phyloP scores from a whole-genome alignment of 2,329 filamentous ascomycete genomes.

The Juglanconis oblonga region DNA sequence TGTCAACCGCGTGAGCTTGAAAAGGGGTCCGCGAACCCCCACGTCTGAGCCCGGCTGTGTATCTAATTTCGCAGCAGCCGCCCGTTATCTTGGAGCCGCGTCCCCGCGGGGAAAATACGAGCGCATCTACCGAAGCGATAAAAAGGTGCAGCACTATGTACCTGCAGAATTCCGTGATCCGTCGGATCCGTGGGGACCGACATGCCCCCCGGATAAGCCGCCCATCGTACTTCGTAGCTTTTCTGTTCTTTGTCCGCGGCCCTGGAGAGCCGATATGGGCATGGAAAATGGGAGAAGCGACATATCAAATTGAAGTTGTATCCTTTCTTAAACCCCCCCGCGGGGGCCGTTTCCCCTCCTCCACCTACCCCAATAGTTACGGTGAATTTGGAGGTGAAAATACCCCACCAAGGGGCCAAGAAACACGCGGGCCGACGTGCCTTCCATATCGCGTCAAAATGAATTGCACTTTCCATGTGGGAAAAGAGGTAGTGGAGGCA shows the following conservation, averaged over 20 bases:
- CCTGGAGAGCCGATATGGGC: neutral
- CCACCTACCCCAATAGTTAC: neutral
- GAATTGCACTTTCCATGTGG: neutral
- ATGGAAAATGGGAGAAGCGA: neutral
- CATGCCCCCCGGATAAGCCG: too few species aligned
- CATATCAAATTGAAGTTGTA: too few species aligned
- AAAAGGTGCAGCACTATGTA: neutral
- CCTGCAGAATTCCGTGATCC: neutral
- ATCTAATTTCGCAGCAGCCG: constrained; percentile 2
- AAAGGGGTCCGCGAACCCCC: neutral
- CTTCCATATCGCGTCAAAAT: constrained; percentile 3
- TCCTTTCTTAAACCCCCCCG: too few species aligned
- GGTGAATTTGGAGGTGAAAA: neutral
- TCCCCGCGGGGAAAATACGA: constrained; percentile 3
- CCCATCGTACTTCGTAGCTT: too few species aligned
- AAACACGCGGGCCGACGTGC: constrained; percentile 4
- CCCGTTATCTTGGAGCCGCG: constrained; percentile 5
- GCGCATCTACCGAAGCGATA: neutral
- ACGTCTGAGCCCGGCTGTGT: neutral
- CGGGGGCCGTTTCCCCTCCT: too few species aligned
- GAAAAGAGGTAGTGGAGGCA: neutral
- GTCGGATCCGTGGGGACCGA: neutral
- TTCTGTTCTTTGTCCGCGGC: neutral
- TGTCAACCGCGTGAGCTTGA: neutral
- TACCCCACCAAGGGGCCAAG: constrained; percentile 7